Base-by-base conservation (phyloP, 2,329 filamentous ascomycete species). In the Talaromyces sp. region DNA sequence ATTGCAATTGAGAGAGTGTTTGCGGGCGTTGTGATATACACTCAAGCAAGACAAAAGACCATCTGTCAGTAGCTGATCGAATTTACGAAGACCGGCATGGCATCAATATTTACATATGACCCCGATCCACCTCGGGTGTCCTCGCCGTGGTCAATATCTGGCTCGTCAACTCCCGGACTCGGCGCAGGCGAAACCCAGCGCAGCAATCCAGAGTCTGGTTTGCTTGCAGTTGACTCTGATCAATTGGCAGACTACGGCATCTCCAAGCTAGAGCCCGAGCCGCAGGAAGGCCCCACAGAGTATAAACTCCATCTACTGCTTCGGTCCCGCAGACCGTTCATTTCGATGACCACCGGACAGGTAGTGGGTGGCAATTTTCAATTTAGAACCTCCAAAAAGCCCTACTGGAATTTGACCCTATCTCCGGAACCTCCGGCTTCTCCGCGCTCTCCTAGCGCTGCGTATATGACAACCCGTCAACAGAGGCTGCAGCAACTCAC, bases 71-170 rank as follows among this genome's bases (percentile, higher is more conserved):
- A 16, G 31, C 1, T 31, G 14, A 31, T 8, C 31, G 25, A 50
- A 7, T 2, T 50, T 9, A 1, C 1, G 9, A 12, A 21, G 11
- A 11, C 50, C 23, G 3, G 2, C 31, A 96, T 95, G 91, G 93
- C 95, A 63, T 97, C 93, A 12, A 91, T 99, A 68, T 99, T 99
- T 75, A 97, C 93, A 0, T 99, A 91, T 73, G 92, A 97, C 66
- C 88, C 91, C 2, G 89, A 96, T 67, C 91, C 92, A 52, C 91
- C 91, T 1, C 83, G 91, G 74, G 92, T 98, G 39, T 89, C 90
- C 14, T 98, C 93, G 18, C 95, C 95, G 16, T 99, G 95, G 95
- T 84, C 89, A 58, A 86, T 82, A 11, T 83, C 87, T 40, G 78
- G 78, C 61, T 74, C 78, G 14, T 76, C 72, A 46, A 79, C 76